phyloP scores from a whole-genome alignment of 768 basidiomycete genomes.

The Nevesoporus exiguus region DNA sequence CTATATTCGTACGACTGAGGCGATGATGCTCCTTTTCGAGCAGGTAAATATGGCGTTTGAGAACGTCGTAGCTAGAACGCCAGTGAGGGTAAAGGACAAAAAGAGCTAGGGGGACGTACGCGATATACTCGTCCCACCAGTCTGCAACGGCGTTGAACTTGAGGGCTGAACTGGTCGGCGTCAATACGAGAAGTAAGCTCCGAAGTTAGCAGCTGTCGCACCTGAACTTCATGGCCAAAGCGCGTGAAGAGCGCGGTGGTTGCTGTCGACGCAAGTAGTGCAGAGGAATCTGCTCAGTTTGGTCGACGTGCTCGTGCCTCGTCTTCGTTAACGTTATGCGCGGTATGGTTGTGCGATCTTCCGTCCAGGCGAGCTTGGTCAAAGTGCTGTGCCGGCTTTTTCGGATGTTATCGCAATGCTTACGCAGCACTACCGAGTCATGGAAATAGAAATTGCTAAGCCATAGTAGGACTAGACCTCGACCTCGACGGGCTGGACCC shows the following conservation, averaged over 20 bases:
- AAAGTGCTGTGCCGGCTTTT: not conserved
- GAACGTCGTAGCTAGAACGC: slow-evolving; percentile 64
- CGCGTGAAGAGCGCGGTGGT: slow-evolving; percentile 2
- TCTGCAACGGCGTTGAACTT: slow-evolving; percentile 91
- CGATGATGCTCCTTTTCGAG: slow-evolving; percentile 73
- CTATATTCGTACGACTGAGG: slow-evolving; percentile 39
- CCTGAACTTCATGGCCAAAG: slow-evolving; percentile 36
- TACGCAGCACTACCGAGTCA: not conserved
- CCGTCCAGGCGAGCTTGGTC: not conserved
- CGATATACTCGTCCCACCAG: slow-evolving; percentile 91
- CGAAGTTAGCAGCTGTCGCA: not conserved
- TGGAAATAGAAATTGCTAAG: too few relatives aligned
- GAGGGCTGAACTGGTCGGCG: slow-evolving; percentile 60
- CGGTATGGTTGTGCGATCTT: slow-evolving; percentile 7
- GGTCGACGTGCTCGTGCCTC: slow-evolving; percentile 1
- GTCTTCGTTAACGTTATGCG: slow-evolving; percentile 4
- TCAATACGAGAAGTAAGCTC: not conserved
- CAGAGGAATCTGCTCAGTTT: slow-evolving; percentile 28
- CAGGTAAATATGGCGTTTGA: slow-evolving; percentile 84
- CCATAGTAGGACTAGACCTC: too few relatives aligned
- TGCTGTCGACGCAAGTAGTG: slow-evolving; percentile 4
- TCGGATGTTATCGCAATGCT: not conserved
- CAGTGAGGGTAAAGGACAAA: not conserved
- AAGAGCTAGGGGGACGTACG: slow-evolving; percentile 46
- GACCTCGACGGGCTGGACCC: too few relatives aligned